phyloP scores from a whole-genome alignment of 495 filamentous ascomycete genomes.

The Filosporella fistucella region DNA sequence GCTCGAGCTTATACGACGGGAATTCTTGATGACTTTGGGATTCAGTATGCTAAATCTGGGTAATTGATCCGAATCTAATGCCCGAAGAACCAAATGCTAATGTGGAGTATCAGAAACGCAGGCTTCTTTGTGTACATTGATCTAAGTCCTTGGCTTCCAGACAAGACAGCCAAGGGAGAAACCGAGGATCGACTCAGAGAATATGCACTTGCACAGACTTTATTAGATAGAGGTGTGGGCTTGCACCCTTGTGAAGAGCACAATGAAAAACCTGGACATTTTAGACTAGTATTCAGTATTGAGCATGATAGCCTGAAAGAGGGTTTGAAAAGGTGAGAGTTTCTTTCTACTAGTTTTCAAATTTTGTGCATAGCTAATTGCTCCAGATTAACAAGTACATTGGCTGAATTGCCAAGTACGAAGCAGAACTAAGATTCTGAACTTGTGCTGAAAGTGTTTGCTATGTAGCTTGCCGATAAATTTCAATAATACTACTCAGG shows the following conservation, averaged over 20 bases:
- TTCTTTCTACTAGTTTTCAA: too few species aligned
- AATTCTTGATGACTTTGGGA: background rate
- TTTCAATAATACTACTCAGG: too few species aligned
- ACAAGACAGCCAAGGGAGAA: too few species aligned
- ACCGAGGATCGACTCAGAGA: background rate
- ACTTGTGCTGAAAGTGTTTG: too few species aligned
- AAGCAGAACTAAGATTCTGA: too few species aligned
- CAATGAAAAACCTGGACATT: background rate
- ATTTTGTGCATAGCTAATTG: too few species aligned
- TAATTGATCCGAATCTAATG: too few species aligned
- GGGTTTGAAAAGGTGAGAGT: slow-evolving; percentile 1
- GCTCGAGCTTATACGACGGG: background rate
- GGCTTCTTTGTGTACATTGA: background rate
- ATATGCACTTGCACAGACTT: background rate
- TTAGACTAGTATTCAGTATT: background rate
- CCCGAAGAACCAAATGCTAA: too few species aligned
- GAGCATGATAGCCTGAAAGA: background rate
- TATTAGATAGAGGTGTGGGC: background rate
- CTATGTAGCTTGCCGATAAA: too few species aligned
- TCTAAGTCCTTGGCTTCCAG: background rate
- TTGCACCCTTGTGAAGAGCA: background rate
- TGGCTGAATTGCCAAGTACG: too few species aligned
- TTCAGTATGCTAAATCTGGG: background rate
- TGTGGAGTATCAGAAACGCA: background rate
- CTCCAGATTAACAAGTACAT: too few species aligned